phyloP scores from a whole-genome alignment of 345 rosid genomes.

The Brassica carinata region DNA sequence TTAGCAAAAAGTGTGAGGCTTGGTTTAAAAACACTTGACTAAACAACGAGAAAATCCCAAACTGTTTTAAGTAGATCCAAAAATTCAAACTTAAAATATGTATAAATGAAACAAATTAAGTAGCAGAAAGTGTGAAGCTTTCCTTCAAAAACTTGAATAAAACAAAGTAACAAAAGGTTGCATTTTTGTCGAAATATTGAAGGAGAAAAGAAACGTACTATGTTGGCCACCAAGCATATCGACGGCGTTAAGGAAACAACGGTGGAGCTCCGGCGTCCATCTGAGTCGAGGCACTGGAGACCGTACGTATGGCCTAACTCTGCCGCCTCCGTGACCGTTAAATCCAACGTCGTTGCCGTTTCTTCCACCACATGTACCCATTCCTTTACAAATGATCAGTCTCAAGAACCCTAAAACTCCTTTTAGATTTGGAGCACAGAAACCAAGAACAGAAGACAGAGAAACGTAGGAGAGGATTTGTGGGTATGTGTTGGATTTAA shows the following conservation, averaged over 20 bases:
- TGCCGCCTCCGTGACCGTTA: slow-evolving; percentile 47
- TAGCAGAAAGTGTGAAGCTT: background rate
- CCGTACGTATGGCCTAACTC: slow-evolving; percentile 86
- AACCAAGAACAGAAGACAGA: slow-evolving; percentile 9
- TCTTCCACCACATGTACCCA: slow-evolving; percentile 75
- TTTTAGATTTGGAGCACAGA: background rate
- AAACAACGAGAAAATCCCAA: background rate
- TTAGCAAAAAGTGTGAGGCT: background rate
- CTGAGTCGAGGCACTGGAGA: slow-evolving; percentile 89
- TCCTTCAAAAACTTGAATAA: background rate
- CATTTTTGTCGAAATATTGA: background rate
- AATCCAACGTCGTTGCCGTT: slow-evolving; percentile 27
- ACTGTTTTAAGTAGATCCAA: background rate
- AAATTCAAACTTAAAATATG: background rate
- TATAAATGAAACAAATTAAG: background rate
- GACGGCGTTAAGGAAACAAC: slow-evolving; percentile 84
- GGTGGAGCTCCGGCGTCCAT: slow-evolving; percentile 99
- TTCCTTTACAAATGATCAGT: slow-evolving; percentile 5
- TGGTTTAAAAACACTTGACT: background rate
- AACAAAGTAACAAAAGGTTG: background rate
- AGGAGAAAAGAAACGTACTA: slow-evolving; percentile 45
- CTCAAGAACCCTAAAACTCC: slow-evolving; percentile 11
- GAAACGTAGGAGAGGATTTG: slow-evolving; percentile 22
- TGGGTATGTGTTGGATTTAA: slow-evolving; percentile 25
- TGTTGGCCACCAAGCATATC: slow-evolving; percentile 88